Conservation (phyloP, 2,329 filamentous ascomycete species). For the Beauveria sp. region DNA sequence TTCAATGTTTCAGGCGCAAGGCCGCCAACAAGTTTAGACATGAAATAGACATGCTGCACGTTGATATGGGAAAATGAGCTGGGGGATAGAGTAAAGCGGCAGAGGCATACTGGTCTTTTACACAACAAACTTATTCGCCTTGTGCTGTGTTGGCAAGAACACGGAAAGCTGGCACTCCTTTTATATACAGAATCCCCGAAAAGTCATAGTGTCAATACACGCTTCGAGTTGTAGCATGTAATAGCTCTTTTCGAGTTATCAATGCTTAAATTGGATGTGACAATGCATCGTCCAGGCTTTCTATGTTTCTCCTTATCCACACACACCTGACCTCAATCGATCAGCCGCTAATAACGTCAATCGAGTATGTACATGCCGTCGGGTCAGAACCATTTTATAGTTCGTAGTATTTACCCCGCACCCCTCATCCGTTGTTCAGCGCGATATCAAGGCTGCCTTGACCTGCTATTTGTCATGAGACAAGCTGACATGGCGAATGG, state of each 20-base stretch:
- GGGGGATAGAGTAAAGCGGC: neutral
- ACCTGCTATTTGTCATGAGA: neutral
- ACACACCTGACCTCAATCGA: neutral
- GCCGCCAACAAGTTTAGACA: neutral
- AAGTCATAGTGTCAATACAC: neutral
- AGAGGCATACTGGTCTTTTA: neutral
- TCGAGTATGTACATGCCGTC: neutral
- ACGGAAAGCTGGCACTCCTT: neutral
- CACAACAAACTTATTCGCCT: neutral
- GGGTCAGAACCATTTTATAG: neutral
- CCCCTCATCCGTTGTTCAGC: neutral
- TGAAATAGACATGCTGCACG: neutral
- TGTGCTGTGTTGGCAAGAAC: neutral
- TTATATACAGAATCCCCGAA: neutral
- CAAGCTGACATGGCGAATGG: neutral
- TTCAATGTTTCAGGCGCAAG: neutral
- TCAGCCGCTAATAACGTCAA: neutral
- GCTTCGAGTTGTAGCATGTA: neutral
- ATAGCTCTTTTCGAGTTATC: too few relatives aligned
- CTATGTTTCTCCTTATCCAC: neutral
- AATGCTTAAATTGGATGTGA: too few relatives aligned
- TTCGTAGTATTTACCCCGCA: neutral
- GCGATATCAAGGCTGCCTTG: neutral
- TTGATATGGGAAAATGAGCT: neutral
- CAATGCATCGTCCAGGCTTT: too few relatives aligned